Evolutionary conservation across 2,329 filamentous ascomycete genomes (phyloP).

Genomic region (Penicillium sp.): DNA sequence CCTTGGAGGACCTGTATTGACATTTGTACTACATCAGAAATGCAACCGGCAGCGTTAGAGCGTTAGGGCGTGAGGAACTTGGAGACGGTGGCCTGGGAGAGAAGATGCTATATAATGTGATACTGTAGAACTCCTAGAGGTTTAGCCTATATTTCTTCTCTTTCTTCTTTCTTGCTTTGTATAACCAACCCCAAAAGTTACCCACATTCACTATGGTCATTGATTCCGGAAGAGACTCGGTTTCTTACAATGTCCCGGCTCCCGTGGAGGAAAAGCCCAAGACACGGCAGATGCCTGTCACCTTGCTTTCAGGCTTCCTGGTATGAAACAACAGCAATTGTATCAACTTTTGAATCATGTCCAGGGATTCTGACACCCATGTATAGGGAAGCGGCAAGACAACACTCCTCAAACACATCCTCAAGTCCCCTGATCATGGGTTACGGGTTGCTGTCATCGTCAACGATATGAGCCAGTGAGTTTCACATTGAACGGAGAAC

Average conservation of each 20-base stretch:
- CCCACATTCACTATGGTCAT: constrained; percentile 22
- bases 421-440: constrained; percentile 63
- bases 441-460: constrained; percentile 70
- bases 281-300: constrained; percentile 52
- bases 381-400: constrained; percentile 67
- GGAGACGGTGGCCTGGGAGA: constrained; percentile 14
- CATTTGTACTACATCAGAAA: constrained; percentile 10
- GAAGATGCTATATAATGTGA: constrained; percentile 13
- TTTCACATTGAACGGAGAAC: background rate
- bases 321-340: constrained; percentile 31
- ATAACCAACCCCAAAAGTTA: background rate
- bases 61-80: constrained; percentile 24
- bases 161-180: constrained; percentile 1
- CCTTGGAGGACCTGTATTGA: constrained; percentile 15
- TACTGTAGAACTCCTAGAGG: background rate
- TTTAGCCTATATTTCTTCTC: background rate
- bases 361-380: background rate
- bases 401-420: constrained; percentile 67
- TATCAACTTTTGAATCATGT: background rate
- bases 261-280: constrained; percentile 28
- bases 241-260: constrained; percentile 15
- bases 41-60: background rate
- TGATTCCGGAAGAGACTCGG: constrained; percentile 20
- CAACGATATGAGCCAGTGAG: constrained; percentile 66
- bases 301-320: constrained; percentile 61